phyloP scores from a whole-genome alignment of 2,329 filamentous ascomycete species.

The Diaporthe australafricana region DNA sequence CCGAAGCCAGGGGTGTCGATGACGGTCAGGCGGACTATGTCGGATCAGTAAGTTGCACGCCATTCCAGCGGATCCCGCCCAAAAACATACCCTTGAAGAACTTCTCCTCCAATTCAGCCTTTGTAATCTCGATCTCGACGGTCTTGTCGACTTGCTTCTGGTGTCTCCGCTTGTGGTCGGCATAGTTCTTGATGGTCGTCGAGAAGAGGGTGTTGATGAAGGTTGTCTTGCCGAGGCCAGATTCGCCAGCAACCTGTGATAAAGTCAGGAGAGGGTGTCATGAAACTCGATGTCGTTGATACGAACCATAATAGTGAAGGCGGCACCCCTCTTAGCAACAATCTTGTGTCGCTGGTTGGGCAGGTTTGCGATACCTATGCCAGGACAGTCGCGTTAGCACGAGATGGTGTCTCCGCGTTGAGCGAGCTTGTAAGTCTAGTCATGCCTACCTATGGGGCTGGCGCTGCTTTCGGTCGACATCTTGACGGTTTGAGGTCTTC shows the following conservation, averaged over 20 bases:
- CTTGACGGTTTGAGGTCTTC: conserved; percentile 21
- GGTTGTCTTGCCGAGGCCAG: conserved; percentile 97
- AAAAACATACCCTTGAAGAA: conserved; percentile 94
- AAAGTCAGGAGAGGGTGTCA: conserved; percentile 8
- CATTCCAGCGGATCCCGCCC: neutral
- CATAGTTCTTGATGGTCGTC: conserved; percentile 99
- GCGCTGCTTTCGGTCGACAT: conserved; percentile 55
- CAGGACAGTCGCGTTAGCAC: conserved; percentile 15
- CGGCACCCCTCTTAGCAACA: conserved; percentile 86
- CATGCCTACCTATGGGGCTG: conserved; percentile 74
- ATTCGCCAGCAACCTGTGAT: conserved; percentile 92
- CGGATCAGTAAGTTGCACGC: conserved; percentile 37
- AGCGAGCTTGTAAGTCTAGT: conserved; percentile 5
- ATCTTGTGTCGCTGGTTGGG: conserved; percentile 82
- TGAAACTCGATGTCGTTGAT: neutral
- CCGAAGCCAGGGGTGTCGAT: conserved; percentile 99
- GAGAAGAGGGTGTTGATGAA: conserved; percentile 99
- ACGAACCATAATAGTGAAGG: conserved; percentile 98
- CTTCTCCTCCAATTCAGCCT: conserved; percentile 99
- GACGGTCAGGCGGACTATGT: conserved; percentile 91
- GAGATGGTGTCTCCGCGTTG: neutral
- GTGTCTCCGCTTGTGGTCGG: conserved; percentile 98
- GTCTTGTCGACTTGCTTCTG: conserved; percentile 99
- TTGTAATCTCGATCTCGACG: conserved; percentile 99
- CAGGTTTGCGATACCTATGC: conserved; percentile 59